Evolutionary conservation across 108 stramenopile species (phyloP), one percentile per base, ranked within the genome.

Genomic region (Chaetoceros muelleri): DNA sequence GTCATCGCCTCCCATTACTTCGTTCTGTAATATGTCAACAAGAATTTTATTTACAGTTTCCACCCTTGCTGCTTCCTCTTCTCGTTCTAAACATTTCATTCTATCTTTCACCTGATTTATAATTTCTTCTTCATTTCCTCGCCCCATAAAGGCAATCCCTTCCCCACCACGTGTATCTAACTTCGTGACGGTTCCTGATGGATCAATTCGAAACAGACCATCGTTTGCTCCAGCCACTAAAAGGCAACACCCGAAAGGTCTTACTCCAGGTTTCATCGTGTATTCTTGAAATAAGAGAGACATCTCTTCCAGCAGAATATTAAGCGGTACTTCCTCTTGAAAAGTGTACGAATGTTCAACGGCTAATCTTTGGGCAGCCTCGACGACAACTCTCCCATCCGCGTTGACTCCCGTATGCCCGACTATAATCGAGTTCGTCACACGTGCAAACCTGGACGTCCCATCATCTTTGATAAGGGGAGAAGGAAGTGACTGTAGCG

Each of bases 241-340:
- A 24, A 91, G 27, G 0, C 76, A 72, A 48, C 78, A 75, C 8
- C 89, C 89, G 67, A 81, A 91, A 8, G 89, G 89, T 24, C 89
- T 52, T 0, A 61, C 58, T 26, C 76, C 85, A 21, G 74, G 67
- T 64, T 76, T 87, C 83, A 87, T 87, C 18, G 89, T 91, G 60
- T 82, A 79, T 47, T 84, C 79, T 66, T 83, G 83, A 65, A 85
- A 70, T 51, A 81, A 62, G 19, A 80, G 54, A 18, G 78, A 55
- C 29, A 91, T 24, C 45, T 79, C 77, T 57, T 80, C 74, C 31
- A 91, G 48, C 46, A 91, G 74, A 2, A 83, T 57, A 30, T 70
- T 62, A 24, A 74, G 62, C 0, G 73, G 68, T 44, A 85, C 77
- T 1, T 60, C 66, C 61, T 87, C 83, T 31, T 84, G 80, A 58